phyloP scores from a whole-genome alignment of 2,329 filamentous ascomycete species.

The Neobulgaria alba region DNA sequence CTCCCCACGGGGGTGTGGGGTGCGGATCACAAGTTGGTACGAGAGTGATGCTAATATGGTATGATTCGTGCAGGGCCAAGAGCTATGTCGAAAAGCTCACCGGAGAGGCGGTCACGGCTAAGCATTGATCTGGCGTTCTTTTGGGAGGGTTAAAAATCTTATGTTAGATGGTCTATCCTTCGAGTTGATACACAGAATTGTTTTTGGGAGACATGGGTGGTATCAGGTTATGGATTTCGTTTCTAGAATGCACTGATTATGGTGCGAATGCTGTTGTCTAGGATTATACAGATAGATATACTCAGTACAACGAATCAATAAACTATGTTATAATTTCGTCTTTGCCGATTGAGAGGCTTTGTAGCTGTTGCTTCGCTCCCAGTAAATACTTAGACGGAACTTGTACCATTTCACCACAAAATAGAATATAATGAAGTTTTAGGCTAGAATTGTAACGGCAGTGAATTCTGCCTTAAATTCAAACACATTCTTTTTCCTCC shows the following conservation, averaged over 20 bases:
- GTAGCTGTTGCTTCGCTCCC: too few species aligned
- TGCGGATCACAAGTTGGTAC: neutral
- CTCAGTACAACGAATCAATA: too few species aligned
- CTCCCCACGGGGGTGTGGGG: neutral
- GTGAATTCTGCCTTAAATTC: too few species aligned
- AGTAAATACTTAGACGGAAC: too few species aligned
- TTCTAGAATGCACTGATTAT: neutral
- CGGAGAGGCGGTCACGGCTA: constrained; percentile 54
- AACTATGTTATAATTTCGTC: too few species aligned
- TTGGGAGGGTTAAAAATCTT: neutral
- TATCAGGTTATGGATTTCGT: neutral
- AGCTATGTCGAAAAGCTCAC: constrained; percentile 58
- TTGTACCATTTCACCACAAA: too few species aligned
- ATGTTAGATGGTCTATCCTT: neutral
- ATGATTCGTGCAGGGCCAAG: constrained; percentile 46
- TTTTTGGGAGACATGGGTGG: neutral
- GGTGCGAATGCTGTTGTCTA: neutral
- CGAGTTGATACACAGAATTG: neutral
- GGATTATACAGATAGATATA: too few species aligned
- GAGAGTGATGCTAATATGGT: constrained; percentile 6
- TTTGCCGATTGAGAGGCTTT: too few species aligned
- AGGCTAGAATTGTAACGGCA: too few species aligned
- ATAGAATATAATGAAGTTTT: too few species aligned
- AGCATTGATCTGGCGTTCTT: constrained; percentile 40
- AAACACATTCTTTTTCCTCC: too few species aligned